These are phyloP conservation scores for Sporothrix brunneoviolacea DNA, from an alignment of 2,329 filamentous ascomycete species.

Conservation along the genomic window DNA sequence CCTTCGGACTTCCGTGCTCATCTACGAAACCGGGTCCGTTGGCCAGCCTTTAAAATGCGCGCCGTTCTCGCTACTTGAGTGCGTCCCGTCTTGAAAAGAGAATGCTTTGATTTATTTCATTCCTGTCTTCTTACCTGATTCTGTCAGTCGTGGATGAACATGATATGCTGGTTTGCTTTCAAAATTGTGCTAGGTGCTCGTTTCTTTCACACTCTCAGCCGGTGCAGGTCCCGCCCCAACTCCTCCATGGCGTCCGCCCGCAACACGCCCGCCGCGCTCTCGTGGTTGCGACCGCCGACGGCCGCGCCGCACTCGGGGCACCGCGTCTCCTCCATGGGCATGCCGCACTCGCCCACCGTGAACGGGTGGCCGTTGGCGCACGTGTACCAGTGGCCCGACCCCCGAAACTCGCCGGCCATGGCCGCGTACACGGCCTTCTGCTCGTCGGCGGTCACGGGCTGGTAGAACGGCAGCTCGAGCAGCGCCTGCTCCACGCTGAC, in stretches of 20 bases:
- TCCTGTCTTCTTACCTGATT: too few species aligned
- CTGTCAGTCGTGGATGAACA: too few species aligned
- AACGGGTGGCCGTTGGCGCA: slow-evolving; percentile 54
- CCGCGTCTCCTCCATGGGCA: slow-evolving; percentile 52
- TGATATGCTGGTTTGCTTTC: too few species aligned
- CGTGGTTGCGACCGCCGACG: slow-evolving; percentile 51
- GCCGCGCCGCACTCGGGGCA: slow-evolving; percentile 57
- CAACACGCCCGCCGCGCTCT: slow-evolving; percentile 43
- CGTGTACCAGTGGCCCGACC: slow-evolving; percentile 57
- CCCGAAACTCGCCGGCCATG: slow-evolving; percentile 43
- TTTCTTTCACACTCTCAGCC: neutral
- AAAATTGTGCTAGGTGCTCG: too few species aligned
- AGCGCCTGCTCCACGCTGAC: neutral
- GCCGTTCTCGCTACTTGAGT: too few species aligned
- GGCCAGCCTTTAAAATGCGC: too few species aligned
- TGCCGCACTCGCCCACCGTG: slow-evolving; percentile 59
- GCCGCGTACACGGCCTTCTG: slow-evolving; percentile 42
- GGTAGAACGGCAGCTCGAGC: slow-evolving; percentile 26
- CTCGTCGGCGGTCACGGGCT: slow-evolving; percentile 43
- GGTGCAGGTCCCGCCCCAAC: slow-evolving; percentile 11
- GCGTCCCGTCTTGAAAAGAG: too few species aligned
- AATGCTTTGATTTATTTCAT: too few species aligned
- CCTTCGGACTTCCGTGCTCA: too few species aligned
- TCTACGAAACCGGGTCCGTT: too few species aligned
- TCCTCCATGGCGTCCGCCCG: slow-evolving; percentile 43